phyloP scores from a whole-genome alignment of 2,329 filamentous ascomycete species.

The Colletotrichum lindemuthianum region DNA sequence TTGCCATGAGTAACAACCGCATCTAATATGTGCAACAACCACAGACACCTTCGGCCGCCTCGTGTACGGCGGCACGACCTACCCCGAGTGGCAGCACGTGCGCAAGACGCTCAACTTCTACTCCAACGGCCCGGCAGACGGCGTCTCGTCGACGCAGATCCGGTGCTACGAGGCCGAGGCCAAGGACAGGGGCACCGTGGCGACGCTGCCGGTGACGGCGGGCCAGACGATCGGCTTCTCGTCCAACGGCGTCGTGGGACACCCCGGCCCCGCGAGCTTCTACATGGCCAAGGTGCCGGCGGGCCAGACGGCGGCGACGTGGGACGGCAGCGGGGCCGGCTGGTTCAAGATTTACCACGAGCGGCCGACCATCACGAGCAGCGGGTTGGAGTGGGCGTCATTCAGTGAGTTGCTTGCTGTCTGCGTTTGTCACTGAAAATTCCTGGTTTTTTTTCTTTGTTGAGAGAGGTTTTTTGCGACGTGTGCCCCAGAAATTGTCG shows the following conservation, averaged over 20 bases:
- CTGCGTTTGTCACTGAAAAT: background rate
- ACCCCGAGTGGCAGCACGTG: slow-evolving; percentile 44
- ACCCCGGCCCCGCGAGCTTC: slow-evolving; percentile 50
- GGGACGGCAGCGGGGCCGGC: slow-evolving; percentile 45
- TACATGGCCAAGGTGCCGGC: slow-evolving; percentile 50
- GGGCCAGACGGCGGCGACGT: slow-evolving; percentile 45
- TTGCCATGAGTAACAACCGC: too few relatives aligned
- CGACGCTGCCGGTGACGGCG: slow-evolving; percentile 36
- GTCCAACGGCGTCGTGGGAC: slow-evolving; percentile 48
- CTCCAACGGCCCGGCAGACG: slow-evolving; percentile 43
- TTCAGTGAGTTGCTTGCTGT: slow-evolving; percentile 40
- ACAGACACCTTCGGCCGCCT: slow-evolving; percentile 29
- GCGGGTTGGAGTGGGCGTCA: slow-evolving; percentile 52
- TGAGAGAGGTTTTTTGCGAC: background rate
- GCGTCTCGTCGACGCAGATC: slow-evolving; percentile 45
- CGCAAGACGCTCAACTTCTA: slow-evolving; percentile 49
- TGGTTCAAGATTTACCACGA: slow-evolving; percentile 53
- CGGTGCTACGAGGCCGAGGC: slow-evolving; percentile 45
- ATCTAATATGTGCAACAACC: background rate
- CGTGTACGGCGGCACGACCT: slow-evolving; percentile 27
- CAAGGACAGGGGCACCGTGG: slow-evolving; percentile 23
- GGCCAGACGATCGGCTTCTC: slow-evolving; percentile 47
- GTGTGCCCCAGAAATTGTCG: too few relatives aligned
- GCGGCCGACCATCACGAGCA: slow-evolving; percentile 47
- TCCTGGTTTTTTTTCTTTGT: background rate